Evolutionary conservation across 192 early-diverging fungal genomes (phyloP).

Genomic region (Coemansia erecta): DNA sequence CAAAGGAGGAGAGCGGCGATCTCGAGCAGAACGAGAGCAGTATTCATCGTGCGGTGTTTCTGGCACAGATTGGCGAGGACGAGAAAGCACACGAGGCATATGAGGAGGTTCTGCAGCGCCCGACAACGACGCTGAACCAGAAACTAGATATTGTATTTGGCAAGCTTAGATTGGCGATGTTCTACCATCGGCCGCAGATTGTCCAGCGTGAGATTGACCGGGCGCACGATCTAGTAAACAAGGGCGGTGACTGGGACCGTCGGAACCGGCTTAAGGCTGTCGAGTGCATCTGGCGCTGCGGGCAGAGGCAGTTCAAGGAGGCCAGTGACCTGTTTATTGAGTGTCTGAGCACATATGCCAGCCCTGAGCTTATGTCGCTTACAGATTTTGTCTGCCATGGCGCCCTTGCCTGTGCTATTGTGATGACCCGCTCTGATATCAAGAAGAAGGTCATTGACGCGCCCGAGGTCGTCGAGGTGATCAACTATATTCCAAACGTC

Average conservation of each 20-base stretch:
- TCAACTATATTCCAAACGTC: conserved; percentile 84
- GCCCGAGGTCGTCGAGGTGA: conserved; percentile 95
- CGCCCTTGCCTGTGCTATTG: conserved; percentile 82
- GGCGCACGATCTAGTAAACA: conserved; percentile 81
- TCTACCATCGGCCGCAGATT: conserved; percentile 80
- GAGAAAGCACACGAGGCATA: conserved; percentile 87
- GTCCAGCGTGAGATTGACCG: conserved; percentile 39
- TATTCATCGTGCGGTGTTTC: conserved; percentile 85
- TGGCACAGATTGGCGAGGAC: conserved; percentile 94
- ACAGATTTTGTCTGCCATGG: conserved; percentile 96
- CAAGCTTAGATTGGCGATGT: conserved; percentile 90
- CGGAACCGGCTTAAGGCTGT: conserved; percentile 97
- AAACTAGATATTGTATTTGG: conserved; percentile 94
- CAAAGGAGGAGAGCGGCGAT: conserved; percentile 91
- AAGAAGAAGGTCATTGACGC: conserved; percentile 94
- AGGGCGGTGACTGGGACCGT: conserved; percentile 99
- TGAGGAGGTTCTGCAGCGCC: conserved; percentile 78
- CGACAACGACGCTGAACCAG: conserved; percentile 81
- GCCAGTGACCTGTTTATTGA: conserved; percentile 89
- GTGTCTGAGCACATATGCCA: conserved; percentile 93
- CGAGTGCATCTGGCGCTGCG: conserved; percentile 90
- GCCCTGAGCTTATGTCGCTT: conserved; percentile 96
- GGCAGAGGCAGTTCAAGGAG: conserved; percentile 93
- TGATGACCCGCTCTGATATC: conserved; percentile 87
- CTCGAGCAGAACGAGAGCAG: conserved; percentile 65